Percentiles rank a stretch among this genome's conserved stretches.
phyloP scores from a whole-genome alignment of 768 basidiomycete genomes.

The Suillus paluster region DNA sequence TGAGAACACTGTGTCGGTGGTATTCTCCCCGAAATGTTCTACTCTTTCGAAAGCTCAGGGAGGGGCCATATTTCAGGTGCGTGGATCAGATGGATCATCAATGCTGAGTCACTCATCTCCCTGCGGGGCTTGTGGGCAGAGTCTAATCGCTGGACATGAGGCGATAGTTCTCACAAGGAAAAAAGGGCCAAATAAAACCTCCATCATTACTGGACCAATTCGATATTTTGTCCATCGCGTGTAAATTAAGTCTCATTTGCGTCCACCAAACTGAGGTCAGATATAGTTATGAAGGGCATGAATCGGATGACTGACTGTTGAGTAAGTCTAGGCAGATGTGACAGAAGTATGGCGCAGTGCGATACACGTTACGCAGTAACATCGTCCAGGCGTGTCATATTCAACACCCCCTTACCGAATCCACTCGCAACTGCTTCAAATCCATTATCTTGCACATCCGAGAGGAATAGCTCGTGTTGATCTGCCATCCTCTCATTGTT shows the following conservation, averaged over 20 bases:
- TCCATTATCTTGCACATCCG: slow-evolving; percentile 72
- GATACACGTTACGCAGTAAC: slow-evolving; percentile 17
- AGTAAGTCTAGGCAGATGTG: neutral
- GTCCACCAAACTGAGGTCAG: too few relatives aligned
- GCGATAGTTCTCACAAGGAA: neutral
- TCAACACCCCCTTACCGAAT: slow-evolving; percentile 69
- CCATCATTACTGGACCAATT: neutral
- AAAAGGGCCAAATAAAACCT: neutral
- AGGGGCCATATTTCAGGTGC: neutral
- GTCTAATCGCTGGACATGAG: neutral
- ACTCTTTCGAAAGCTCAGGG: too few relatives aligned
- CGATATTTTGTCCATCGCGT: neutral
- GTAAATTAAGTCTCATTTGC: too few relatives aligned
- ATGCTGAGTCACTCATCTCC: neutral
- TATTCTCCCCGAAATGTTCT: neutral
- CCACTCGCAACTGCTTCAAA: slow-evolving; percentile 73
- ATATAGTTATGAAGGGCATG: too few relatives aligned
- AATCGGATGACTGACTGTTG: neutral
- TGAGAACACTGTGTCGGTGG: neutral
- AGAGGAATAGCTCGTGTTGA: slow-evolving; percentile 79
- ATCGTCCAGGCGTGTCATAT: slow-evolving; percentile 32
- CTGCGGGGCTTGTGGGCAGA: neutral
- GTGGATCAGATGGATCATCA: neutral
- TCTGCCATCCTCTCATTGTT: slow-evolving; percentile 86
- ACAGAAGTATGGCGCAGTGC: too few relatives aligned